Conservation (phyloP, 768 basidiomycete genomes). For the Lactarius deliciosus region DNA sequence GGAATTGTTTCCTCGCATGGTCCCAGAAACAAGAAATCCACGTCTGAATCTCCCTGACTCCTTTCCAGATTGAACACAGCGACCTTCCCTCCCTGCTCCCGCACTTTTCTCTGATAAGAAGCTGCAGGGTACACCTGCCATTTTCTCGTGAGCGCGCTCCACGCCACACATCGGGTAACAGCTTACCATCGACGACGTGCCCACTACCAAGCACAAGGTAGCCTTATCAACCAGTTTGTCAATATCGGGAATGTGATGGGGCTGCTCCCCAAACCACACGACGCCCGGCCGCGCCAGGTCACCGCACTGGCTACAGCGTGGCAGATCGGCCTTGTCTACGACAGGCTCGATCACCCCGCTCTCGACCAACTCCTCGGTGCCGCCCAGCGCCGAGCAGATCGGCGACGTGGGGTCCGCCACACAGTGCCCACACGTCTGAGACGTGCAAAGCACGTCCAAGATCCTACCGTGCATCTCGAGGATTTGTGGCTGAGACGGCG, state of each 20-base stretch:
- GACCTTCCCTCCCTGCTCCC: slow-evolving; percentile 37
- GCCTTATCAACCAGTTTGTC: slow-evolving; percentile 33
- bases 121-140: slow-evolving; percentile 40
- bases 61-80: slow-evolving; percentile 41
- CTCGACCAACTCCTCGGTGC: slow-evolving; percentile 40
- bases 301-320: slow-evolving; percentile 36
- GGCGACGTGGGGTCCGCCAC: slow-evolving; percentile 45
- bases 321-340: slow-evolving; percentile 38
- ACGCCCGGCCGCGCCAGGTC: slow-evolving; percentile 41
- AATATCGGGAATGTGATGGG: slow-evolving; percentile 35
- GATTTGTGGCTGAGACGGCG: slow-evolving; percentile 24
- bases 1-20: slow-evolving; percentile 50
- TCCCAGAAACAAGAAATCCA: slow-evolving; percentile 52
- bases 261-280: slow-evolving; percentile 45
- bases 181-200: slow-evolving; percentile 39
- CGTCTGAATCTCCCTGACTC: slow-evolving; percentile 40
- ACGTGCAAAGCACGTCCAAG: slow-evolving; percentile 54
- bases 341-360: slow-evolving; percentile 16
- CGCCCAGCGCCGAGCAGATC: slow-evolving; percentile 45
- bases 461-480: slow-evolving; percentile 66
- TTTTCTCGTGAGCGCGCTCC: neutral
- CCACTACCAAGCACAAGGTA: slow-evolving; percentile 42
- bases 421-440: slow-evolving; percentile 40
- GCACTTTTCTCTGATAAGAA: slow-evolving; percentile 33
- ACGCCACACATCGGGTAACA: neutral